These are phyloP conservation scores for Mikania micrantha DNA, from an alignment of 129 eudicot genomes.

Conservation along the genomic window DNA sequence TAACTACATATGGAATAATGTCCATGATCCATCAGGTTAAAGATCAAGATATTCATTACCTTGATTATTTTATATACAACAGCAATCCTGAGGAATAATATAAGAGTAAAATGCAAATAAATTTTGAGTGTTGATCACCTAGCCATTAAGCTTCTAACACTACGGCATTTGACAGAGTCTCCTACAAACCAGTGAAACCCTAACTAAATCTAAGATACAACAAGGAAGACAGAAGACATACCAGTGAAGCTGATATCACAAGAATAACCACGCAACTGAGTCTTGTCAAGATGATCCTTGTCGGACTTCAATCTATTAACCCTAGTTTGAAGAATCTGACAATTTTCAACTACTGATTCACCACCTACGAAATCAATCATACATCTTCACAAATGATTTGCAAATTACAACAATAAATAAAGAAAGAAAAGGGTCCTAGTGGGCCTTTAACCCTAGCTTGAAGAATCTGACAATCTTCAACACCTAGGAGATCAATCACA, in stretches of 20 bases:
- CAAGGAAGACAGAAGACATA: slow-evolving; percentile 10
- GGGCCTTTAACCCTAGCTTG: too few relatives aligned
- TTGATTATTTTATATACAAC: neutral
- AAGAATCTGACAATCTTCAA: too few relatives aligned
- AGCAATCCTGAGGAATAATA: neutral
- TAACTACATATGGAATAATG: neutral
- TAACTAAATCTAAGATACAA: neutral
- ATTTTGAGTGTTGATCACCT: neutral
- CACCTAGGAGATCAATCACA: too few relatives aligned
- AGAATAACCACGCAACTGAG: slow-evolving; percentile 56
- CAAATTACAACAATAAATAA: too few relatives aligned
- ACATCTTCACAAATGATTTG: too few relatives aligned
- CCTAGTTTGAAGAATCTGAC: slow-evolving; percentile 93
- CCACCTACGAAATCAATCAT: slow-evolving; percentile 54
- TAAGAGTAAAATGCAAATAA: neutral
- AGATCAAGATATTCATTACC: neutral
- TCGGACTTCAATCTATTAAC: slow-evolving; percentile 76
- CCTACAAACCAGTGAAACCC: too few relatives aligned
- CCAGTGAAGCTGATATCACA: slow-evolving; percentile 90
- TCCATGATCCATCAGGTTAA: neutral
- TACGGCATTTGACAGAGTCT: too few relatives aligned
- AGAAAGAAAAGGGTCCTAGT: too few relatives aligned
- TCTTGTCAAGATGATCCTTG: slow-evolving; percentile 55
- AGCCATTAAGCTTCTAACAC: slow-evolving; percentile 1
- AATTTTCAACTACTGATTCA: slow-evolving; percentile 76